phyloP scores from a whole-genome alignment of 352 stramenopile species.

The Phytophthora ohioensis region DNA sequence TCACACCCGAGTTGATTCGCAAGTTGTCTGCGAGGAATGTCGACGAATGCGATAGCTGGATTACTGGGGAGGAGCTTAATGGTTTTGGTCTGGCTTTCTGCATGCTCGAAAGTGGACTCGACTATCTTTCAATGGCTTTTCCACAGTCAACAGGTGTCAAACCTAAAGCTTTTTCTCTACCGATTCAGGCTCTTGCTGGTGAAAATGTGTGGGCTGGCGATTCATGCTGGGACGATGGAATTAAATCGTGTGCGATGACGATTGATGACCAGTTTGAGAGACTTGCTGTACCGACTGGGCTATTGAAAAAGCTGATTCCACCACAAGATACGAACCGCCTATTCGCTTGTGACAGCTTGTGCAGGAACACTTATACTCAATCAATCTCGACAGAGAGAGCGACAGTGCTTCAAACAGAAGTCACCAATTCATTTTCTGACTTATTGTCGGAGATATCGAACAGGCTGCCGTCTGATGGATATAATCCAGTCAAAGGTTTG shows the following conservation, averaged over 20 bases:
- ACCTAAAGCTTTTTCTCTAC: slow-evolving; percentile 27
- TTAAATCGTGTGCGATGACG: slow-evolving; percentile 24
- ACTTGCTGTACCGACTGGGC: slow-evolving; percentile 33
- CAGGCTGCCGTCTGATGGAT: slow-evolving; percentile 41
- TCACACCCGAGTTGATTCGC: slow-evolving; percentile 46
- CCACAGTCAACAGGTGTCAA: slow-evolving; percentile 30
- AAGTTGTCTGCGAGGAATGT: slow-evolving; percentile 42
- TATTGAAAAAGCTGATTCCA: slow-evolving; percentile 35
- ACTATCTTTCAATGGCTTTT: slow-evolving; percentile 38
- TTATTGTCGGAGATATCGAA: slow-evolving; percentile 54
- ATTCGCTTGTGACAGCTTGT: slow-evolving; percentile 22
- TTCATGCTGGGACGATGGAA: slow-evolving; percentile 24
- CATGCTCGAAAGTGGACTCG: slow-evolving; percentile 44
- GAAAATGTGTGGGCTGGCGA: slow-evolving; percentile 2
- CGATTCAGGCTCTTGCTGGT: slow-evolving; percentile 24
- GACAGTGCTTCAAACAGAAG: slow-evolving; percentile 34
- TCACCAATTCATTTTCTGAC: slow-evolving; percentile 42
- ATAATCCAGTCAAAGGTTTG: slow-evolving; percentile 41
- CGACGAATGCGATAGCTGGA: slow-evolving; percentile 30
- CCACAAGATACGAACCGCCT: slow-evolving; percentile 28
- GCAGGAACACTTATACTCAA: slow-evolving; percentile 23
- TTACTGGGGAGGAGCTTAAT: slow-evolving; percentile 45
- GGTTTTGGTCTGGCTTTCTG: slow-evolving; percentile 67
- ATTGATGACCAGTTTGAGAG: slow-evolving; percentile 47
- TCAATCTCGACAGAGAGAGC: slow-evolving; percentile 47